These are phyloP conservation scores for Trichoderma asperellum DNA, from an alignment of 2,329 filamentous ascomycete genomes.

Conservation along the genomic window DNA sequence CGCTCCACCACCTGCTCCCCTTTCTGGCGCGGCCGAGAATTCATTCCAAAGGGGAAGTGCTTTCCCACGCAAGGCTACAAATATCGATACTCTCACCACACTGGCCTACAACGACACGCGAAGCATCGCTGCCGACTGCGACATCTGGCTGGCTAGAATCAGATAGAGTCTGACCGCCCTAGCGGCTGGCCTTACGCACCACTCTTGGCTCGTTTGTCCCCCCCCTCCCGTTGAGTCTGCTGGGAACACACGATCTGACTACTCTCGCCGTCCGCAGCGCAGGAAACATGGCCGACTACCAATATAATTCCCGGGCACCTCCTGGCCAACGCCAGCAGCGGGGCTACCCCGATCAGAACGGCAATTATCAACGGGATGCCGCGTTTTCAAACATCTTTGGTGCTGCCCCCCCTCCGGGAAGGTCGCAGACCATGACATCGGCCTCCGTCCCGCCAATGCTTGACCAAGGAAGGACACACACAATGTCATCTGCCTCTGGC, in stretches of 20 bases:
- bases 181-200: slow-evolving; percentile 33
- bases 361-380: slow-evolving; percentile 78
- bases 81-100: slow-evolving; percentile 22
- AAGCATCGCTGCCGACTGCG: slow-evolving; percentile 38
- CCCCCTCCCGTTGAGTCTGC: slow-evolving; percentile 21
- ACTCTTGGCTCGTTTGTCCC: slow-evolving; percentile 34
- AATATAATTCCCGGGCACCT: slow-evolving; percentile 55
- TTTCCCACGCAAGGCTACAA: not conserved
- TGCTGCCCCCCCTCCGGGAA: slow-evolving; percentile 78
- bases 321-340: slow-evolving; percentile 48
- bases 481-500: slow-evolving; percentile 64
- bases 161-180: not conserved
- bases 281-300: slow-evolving; percentile 61
- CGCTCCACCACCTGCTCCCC: slow-evolving; percentile 13
- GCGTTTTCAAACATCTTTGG: slow-evolving; percentile 97
- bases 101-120: slow-evolving; percentile 42
- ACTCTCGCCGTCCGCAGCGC: slow-evolving; percentile 7
- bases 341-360: slow-evolving; percentile 54
- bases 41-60: slow-evolving; percentile 3
- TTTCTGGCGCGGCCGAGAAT: slow-evolving; percentile 19
- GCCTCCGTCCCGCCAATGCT: slow-evolving; percentile 63
- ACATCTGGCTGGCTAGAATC: slow-evolving; percentile 32
- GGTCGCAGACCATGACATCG: slow-evolving; percentile 94
- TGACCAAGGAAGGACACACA: slow-evolving; percentile 72
- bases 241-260: slow-evolving; percentile 28